These are phyloP conservation scores for Crithidia expoeki DNA, from an alignment of 208 protist genomes.

Conservation along the genomic window DNA sequence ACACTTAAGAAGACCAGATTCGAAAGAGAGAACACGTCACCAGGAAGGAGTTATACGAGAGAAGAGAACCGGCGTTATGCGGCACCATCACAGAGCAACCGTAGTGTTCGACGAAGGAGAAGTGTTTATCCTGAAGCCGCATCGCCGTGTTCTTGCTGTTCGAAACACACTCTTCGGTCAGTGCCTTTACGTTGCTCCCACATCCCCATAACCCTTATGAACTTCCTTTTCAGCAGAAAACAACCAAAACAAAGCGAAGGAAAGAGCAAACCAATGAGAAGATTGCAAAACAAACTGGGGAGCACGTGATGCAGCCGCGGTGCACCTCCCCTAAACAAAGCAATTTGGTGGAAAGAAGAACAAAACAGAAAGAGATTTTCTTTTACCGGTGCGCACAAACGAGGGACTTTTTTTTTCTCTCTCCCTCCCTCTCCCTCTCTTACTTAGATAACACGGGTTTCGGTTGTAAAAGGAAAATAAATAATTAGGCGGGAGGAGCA, in stretches of 20 bases:
- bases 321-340: slow-evolving; percentile 30
- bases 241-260: not conserved
- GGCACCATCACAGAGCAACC: too few relatives aligned
- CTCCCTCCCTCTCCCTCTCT: too few relatives aligned
- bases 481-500: not conserved
- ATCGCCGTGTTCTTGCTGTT: too few relatives aligned
- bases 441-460: not conserved
- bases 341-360: slow-evolving; percentile 8
- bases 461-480: not conserved
- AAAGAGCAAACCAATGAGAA: slow-evolving; percentile 9
- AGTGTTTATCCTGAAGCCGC: too few relatives aligned
- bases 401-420: not conserved
- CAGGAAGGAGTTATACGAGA: too few relatives aligned
- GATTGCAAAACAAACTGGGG: slow-evolving; percentile 25
- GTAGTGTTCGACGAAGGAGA: too few relatives aligned
- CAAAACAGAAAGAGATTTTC: not conserved
- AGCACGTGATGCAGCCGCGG: slow-evolving; percentile 20
- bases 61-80: too few relatives aligned
- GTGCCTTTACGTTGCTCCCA: not conserved
- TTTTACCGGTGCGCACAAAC: too few relatives aligned
- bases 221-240: slow-evolving; percentile 13
- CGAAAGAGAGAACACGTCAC: too few relatives aligned
- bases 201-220: not conserved
- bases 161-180: too few relatives aligned
- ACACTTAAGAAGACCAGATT: too few relatives aligned